Conservation (phyloP, 1,284 basidiomycete genomes). For the Cutaneotrichosporon mucoides region DNA sequence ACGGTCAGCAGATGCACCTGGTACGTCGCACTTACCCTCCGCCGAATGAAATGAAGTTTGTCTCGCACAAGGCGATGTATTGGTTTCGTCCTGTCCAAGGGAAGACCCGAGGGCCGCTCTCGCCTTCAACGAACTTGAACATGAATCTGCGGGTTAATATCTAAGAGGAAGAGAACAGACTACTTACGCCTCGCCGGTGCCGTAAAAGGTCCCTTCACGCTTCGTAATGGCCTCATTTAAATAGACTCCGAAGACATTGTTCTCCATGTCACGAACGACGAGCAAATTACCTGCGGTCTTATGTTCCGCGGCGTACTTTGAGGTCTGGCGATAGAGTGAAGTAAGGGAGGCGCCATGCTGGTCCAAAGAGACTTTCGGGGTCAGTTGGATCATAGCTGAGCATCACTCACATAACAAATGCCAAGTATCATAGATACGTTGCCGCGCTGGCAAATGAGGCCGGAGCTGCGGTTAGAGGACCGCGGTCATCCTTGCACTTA, state of each 20-base stretch:
- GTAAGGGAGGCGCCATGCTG: slow-evolving; percentile 91
- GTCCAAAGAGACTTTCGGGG: slow-evolving; percentile 63
- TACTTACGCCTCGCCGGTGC: slow-evolving; percentile 77
- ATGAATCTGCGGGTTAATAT: slow-evolving; percentile 59
- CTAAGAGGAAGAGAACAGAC: neutral
- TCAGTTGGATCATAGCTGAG: neutral
- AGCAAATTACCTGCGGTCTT: slow-evolving; percentile 55
- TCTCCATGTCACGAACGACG: slow-evolving; percentile 60
- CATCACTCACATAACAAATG: slow-evolving; percentile 64
- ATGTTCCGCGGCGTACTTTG: slow-evolving; percentile 29
- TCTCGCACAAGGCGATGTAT: slow-evolving; percentile 82
- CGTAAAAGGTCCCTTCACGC: slow-evolving; percentile 65
- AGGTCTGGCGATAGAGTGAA: slow-evolving; percentile 73
- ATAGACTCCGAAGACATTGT: slow-evolving; percentile 72
- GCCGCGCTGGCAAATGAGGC: slow-evolving; percentile 69
- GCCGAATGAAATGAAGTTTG: slow-evolving; percentile 75
- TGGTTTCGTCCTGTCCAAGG: slow-evolving; percentile 87
- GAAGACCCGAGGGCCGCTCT: slow-evolving; percentile 58
- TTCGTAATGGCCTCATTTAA: slow-evolving; percentile 66
- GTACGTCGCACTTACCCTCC: slow-evolving; percentile 64
- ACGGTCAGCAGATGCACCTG: neutral
- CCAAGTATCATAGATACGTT: slow-evolving; percentile 76
- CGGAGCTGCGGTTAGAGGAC: slow-evolving; percentile 57
- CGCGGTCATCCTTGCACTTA: neutral
- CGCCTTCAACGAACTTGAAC: slow-evolving; percentile 55